Base-by-base conservation (phyloP, 768 basidiomycete genomes). In the Crepidotus variabilis region DNA sequence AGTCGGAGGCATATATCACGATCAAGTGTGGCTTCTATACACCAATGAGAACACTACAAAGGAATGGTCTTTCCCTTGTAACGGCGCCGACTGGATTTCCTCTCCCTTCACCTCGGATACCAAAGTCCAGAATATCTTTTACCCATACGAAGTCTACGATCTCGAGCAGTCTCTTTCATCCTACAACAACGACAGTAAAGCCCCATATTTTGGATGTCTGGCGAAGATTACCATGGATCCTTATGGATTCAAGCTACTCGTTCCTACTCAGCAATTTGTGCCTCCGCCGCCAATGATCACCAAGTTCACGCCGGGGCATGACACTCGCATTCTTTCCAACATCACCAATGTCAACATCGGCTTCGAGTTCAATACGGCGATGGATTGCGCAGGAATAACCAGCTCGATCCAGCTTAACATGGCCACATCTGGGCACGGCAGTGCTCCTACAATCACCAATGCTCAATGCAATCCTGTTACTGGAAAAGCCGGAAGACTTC, bases 261-360 rank as follows among this genome's bases (percentile, higher is more conserved):
- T 97, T 7, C 90, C 90, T 0, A 39, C 57, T 0, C 63, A 57
- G 0, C 76, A 87, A 60, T 97, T 93, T 92, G 73, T 83, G 6
- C 61, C 82, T 6, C 85, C 89, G 52, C 81, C 76, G 5, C 90
- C 94, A 14, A 81, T 83, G 54, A 69, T 97, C 55, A 92, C 91
- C 16, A 82, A 81, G 53, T 96, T 96, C 71, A 67, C 71, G 2
- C 94, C 94, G 0, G 94, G 94, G 1, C 94, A 97, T 68, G 94
- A 97, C 63, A 78, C 84, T 45, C 88, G 94, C 45, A 72, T 92
- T 36, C 67, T 76, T 18, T 67, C 78, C 22, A 72, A 81, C 54
- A 84, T 83, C 23, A 81, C 80, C 0, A 83, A 81, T 7, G 69
- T 92, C 52, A 73, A 87, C 59, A 82, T 97, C 54, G 66, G 78